Base-by-base conservation (phyloP, 768 basidiomycete genomes). In the Lentinula sp. region DNA sequence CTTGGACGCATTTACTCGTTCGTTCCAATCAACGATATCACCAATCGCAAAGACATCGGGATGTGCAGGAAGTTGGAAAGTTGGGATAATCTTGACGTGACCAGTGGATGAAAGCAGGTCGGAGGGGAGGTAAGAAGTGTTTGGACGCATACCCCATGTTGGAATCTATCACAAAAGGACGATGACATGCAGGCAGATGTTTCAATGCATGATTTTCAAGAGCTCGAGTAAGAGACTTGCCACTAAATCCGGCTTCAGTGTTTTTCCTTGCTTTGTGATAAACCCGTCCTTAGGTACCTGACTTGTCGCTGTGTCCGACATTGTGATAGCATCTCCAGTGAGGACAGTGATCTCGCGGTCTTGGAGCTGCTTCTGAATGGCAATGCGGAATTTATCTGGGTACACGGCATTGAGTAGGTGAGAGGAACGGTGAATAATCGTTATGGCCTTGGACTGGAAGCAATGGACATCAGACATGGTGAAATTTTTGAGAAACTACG, bases 11-110 rank as follows among this genome's bases (percentile, higher is more conserved):
- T 76, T 86, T 65, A 87, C 88, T 69, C 87, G 82, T 69, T 88
- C 88, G 1, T 71, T 59, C 75, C 80, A 84, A 43, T 86, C 83
- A 62, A 85, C 80, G 61, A 85, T 77, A 66, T 91, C 88, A 2
- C 88, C 88, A 1, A 72, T 76, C 0, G 88, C 89, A 60, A 86
- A 89, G 15, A 90, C 80, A 61, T 76, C 75, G 9, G 55, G 55
- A 23, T 42, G 43, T 4, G 15, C 39, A 18, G 18, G 39, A 2
- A 90, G 69, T 65, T 88, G 86, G 39, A 90, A 75, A 0, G 85
- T 87, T 3, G 84, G 76, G 28, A 70, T 66, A 10, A 89, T 78
- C 62, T 80, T 81, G 58, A 88, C 79, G 45, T 65, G 71, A 61
- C 70, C 83, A 67, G 64, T 61, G 32, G 51, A 66, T 18, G 64